Conservation (phyloP, 306 rosid species). For the Parietaria judaica region DNA sequence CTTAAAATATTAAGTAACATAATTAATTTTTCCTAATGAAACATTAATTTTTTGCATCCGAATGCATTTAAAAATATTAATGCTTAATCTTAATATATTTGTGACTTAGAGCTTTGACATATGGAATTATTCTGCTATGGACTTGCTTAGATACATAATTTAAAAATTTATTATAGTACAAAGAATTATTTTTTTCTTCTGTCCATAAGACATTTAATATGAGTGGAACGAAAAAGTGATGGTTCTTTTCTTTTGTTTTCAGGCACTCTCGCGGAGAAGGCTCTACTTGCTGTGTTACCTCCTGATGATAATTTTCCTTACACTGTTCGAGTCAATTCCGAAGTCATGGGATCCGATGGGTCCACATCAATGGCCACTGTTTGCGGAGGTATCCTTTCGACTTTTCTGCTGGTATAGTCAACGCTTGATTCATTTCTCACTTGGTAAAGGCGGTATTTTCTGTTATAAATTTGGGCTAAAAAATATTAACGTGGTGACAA, state of each 20-base stretch:
- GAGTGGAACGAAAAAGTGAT: not conserved
- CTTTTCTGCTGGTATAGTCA: conserved; percentile 1
- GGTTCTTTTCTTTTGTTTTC: conserved; percentile 20
- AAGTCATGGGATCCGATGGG: conserved; percentile 98
- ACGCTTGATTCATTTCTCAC: conserved; percentile 2
- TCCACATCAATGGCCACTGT: conserved; percentile 99
- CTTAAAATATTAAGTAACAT: no score
- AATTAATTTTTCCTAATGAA: no score
- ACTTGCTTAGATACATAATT: no score
- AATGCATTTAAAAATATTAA: no score
- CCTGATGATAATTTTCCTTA: conserved; percentile 83
- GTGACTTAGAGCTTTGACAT: no score
- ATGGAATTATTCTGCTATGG: no score
- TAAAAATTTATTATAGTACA: not conserved
- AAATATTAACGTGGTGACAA: conserved; percentile 1
- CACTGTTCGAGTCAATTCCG: conserved; percentile 78
- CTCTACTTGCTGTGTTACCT: conserved; percentile 89
- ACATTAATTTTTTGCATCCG: no score
- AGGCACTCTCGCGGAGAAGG: conserved; percentile 99
- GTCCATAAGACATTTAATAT: not conserved
- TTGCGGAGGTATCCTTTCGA: conserved; percentile 68
- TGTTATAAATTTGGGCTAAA: conserved; percentile 2
- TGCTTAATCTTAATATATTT: no score
- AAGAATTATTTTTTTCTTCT: not conserved
- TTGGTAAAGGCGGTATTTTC: not conserved